A percentile compares a stretch with the other conserved stretches of the same genome.
Conservation (phyloP, 257 asterid genomes). For the Nicotiana obtusifolia region DNA sequence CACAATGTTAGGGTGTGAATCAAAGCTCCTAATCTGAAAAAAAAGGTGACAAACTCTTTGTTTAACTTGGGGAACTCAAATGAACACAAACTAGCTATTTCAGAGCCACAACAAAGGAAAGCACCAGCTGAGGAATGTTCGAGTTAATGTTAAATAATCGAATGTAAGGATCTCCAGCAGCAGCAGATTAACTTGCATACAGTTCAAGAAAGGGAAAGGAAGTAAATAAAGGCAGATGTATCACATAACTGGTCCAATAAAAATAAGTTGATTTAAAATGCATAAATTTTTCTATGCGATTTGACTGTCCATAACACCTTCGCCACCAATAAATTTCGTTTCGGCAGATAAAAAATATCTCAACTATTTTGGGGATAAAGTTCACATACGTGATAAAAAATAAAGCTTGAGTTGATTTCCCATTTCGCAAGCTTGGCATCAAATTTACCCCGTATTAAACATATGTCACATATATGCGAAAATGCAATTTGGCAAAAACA, state of each 20-base stretch:
- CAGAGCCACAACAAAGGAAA: background rate
- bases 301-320: background rate
- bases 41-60: background rate
- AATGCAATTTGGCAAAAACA: background rate
- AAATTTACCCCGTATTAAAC: background rate
- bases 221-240: background rate
- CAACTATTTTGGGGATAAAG: background rate
- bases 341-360: background rate
- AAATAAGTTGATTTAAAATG: background rate
- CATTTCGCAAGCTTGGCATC: background rate
- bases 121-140: slow-evolving; percentile 51
- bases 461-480: background rate
- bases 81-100: background rate
- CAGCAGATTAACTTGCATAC: slow-evolving; percentile 72
- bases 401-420: background rate
- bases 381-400: no score
- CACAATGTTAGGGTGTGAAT: slow-evolving; percentile 84
- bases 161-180: slow-evolving; percentile 95
- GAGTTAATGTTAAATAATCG: slow-evolving; percentile 77
- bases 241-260: background rate
- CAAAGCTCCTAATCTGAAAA: slow-evolving; percentile 62
- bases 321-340: background rate
- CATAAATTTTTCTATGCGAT: background rate
- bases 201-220: background rate
- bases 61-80: slow-evolving; percentile 2